Conservation (phyloP, 495 filamentous ascomycete genomes). For the Tuber umbilicatum region DNA sequence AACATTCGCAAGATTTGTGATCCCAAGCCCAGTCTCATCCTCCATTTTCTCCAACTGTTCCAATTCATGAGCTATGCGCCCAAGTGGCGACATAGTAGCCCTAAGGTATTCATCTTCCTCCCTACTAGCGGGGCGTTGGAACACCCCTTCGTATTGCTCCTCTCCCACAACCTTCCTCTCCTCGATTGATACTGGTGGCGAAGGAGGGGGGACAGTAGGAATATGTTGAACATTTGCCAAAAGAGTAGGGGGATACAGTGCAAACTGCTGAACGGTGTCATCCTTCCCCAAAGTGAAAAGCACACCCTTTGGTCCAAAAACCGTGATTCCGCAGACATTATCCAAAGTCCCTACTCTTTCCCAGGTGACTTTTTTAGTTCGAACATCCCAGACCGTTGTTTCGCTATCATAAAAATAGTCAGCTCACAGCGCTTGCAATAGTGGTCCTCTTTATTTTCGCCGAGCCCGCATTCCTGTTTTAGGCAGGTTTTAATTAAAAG, state of each 20-base stretch:
- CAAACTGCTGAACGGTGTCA: constrained; percentile 87
- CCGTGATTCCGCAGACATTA: constrained; percentile 69
- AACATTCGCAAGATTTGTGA: constrained; percentile 42
- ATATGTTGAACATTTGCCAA: constrained; percentile 78
- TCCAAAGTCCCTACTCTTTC: constrained; percentile 80
- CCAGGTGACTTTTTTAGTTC: constrained; percentile 88
- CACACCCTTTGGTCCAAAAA: constrained; percentile 82
- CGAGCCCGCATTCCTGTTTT: background rate
- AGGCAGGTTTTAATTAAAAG: background rate
- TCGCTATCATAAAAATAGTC: constrained; percentile 57
- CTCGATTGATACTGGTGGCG: constrained; percentile 69
- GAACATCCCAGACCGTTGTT: constrained; percentile 91
- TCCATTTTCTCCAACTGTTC: constrained; percentile 53
- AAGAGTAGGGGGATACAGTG: constrained; percentile 73
- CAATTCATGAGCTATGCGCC: constrained; percentile 57
- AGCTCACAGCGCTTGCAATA: constrained; percentile 20
- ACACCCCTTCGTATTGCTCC: constrained; percentile 53
- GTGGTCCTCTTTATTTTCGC: background rate
- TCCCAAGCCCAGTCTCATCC: constrained; percentile 45
- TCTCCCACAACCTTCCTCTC: constrained; percentile 49
- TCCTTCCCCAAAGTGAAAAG: constrained; percentile 87
- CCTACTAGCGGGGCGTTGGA: constrained; percentile 43
- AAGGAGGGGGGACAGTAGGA: constrained; percentile 65
- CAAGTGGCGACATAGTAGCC: constrained; percentile 54
- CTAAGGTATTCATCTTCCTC: constrained; percentile 55